Conservation (phyloP, 805 yeast species). For the Candida andamanensis region DNA sequence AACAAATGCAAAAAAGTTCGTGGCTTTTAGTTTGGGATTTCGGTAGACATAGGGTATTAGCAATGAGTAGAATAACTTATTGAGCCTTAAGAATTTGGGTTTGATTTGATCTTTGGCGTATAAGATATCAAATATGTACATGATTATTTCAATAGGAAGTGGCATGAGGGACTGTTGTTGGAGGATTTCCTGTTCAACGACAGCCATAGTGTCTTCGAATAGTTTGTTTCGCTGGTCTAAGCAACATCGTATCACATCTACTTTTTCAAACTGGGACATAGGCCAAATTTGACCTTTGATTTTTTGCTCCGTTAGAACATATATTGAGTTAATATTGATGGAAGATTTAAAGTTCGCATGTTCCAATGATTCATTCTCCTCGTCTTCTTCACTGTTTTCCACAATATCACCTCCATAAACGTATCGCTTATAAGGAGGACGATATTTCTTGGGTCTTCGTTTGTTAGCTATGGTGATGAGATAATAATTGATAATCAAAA, state of each 20-base stretch:
- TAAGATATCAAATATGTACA: constrained; percentile 26
- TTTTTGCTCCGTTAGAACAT: constrained; percentile 25
- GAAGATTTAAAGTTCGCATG: constrained; percentile 11
- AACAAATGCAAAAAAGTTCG: constrained; percentile 69
- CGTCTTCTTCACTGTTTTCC: constrained; percentile 21
- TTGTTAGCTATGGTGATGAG: constrained; percentile 68
- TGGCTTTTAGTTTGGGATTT: constrained; percentile 57
- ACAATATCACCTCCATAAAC: constrained; percentile 45
- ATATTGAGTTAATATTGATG: constrained; percentile 26
- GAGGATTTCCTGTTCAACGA: constrained; percentile 11
- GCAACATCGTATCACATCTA: constrained; percentile 41
- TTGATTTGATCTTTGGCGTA: constrained; percentile 25
- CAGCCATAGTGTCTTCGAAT: constrained; percentile 13
- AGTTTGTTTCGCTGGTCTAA: constrained; percentile 22
- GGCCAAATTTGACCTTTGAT: constrained; percentile 41
- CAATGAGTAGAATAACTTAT: constrained; percentile 53
- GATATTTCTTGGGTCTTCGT: constrained; percentile 75
- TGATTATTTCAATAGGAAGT: constrained; percentile 34
- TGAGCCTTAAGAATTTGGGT: constrained; percentile 54
- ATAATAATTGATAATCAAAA: too few species aligned
- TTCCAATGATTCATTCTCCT: constrained; percentile 6
- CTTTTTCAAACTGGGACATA: constrained; percentile 43
- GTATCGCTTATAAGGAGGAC: constrained; percentile 75
- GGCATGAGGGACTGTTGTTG: constrained; percentile 14
- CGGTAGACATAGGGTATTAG: constrained; percentile 63